Evolutionary conservation across 2,329 filamentous ascomycete species (phyloP).

Genomic region (Fonsecaea nubica): DNA sequence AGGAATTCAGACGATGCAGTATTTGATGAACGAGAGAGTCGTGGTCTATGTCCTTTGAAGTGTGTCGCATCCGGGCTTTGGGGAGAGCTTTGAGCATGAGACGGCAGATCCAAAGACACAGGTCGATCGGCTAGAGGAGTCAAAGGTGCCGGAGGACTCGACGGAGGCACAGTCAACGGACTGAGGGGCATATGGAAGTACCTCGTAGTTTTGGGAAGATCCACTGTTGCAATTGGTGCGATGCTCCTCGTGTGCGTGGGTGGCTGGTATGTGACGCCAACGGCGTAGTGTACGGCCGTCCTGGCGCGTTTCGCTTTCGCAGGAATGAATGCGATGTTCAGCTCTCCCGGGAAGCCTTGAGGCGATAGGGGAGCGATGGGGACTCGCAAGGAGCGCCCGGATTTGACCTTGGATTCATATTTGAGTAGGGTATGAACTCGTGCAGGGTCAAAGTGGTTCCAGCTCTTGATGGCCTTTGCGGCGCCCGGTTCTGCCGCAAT

Average conservation of each 20-base stretch:
- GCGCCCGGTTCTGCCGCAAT: constrained; percentile 71
- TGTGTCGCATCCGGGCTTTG: constrained; percentile 8
- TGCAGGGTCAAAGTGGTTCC: constrained; percentile 69
- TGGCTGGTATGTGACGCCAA: constrained; percentile 74
- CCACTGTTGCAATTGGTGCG: constrained; percentile 35
- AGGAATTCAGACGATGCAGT: constrained; percentile 33
- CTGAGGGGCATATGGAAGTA: constrained; percentile 39
- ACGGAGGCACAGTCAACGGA: constrained; percentile 34
- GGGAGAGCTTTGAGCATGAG: not conserved
- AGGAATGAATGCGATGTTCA: constrained; percentile 72
- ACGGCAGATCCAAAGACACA: constrained; percentile 27
- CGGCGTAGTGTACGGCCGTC: constrained; percentile 67
- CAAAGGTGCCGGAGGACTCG: constrained; percentile 32
- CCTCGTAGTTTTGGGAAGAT: constrained; percentile 36
- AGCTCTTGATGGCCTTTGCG: constrained; percentile 68
- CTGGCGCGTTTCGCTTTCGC: constrained; percentile 68
- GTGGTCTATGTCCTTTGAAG: constrained; percentile 29
- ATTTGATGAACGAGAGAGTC: constrained; percentile 33
- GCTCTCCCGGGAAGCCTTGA: constrained; percentile 66
- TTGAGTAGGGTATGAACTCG: constrained; percentile 52
- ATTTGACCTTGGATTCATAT: constrained; percentile 50
- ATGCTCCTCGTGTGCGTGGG: constrained; percentile 47
- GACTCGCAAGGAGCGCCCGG: constrained; percentile 54
- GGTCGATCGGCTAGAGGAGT: constrained; percentile 22
- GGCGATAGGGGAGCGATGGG: constrained; percentile 61